These are phyloP conservation scores for Epichloe brachyelytri DNA, from an alignment of 2,329 filamentous ascomycete species.

Conservation along the genomic window DNA sequence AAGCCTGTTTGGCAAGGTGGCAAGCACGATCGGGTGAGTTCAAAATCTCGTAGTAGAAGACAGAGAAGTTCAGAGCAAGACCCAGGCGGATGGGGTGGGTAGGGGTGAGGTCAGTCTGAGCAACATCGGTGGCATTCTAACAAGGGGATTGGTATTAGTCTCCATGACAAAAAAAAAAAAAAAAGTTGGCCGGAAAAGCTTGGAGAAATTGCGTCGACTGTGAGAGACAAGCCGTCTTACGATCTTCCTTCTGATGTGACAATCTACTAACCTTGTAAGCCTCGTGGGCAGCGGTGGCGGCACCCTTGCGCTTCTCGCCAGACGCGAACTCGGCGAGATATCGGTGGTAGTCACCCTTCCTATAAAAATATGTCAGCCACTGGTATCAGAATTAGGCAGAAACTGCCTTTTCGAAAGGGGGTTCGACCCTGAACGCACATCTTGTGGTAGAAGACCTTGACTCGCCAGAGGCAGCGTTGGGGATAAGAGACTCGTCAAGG, in stretches of 20 bases:
- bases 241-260: constrained; percentile 6
- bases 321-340: constrained; percentile 90
- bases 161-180: constrained; percentile 5
- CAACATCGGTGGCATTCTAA: constrained; percentile 92
- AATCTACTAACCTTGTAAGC: constrained; percentile 75
- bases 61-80: constrained; percentile 96
- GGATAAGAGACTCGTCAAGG: constrained; percentile 83
- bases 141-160: background rate
- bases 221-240: constrained; percentile 13
- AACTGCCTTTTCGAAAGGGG: background rate
- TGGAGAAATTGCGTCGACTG: background rate
- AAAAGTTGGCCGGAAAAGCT: background rate
- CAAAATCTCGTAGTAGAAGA: constrained; percentile 99
- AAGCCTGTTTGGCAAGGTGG: constrained; percentile 98
- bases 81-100: constrained; percentile 97
- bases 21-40: constrained; percentile 96
- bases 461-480: constrained; percentile 91
- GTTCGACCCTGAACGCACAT: constrained; percentile 51
- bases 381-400: too few relatives aligned
- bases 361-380: constrained; percentile 22
- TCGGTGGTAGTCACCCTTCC: constrained; percentile 96
- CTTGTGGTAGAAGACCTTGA: constrained; percentile 99
- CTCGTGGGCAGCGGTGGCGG: constrained; percentile 78
- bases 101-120: constrained; percentile 91
- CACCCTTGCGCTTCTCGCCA: constrained; percentile 82